Base-by-base conservation (phyloP, 345 rosid genomes). In the Hibiscus tridactylites region DNA sequence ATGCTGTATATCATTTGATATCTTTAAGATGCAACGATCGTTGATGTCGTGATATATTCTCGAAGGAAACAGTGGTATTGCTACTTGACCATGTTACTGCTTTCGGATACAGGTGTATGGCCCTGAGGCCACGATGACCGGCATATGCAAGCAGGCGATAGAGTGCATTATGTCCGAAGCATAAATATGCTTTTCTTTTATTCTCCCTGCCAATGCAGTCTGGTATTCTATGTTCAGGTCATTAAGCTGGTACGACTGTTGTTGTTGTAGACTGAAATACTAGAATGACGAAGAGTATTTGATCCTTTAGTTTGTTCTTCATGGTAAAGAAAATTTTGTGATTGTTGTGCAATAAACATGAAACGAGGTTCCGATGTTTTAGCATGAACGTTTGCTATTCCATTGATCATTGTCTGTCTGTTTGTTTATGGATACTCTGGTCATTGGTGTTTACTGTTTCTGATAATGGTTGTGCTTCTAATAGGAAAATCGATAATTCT, bases 61-160 rank as follows among this genome's bases (percentile, higher is more conserved):
- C 29, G 3, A 56, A 50, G 26, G 2, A 6, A 61, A 49, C 9
- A 9, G 10, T 10, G 1, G 6, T 17, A 13, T 52, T 49, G 16
- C 44, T 9, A 28, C 17, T 13, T 26, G 19, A 46, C 12, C 35
- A 60, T 19, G 47, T 49, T 64, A 3, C 33, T 62, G 31, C n/a
- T 68, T 66, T 42, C 33, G 33, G 31, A 75, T 78, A 50, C 84
- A 94, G 97, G 97, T 94, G 56, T 92, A 88, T 62, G 97, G 98
- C 5, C 97, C 97, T 2, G 97, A 94, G 83, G 92, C 97, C 31
- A 92, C 98, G 0, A 94, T 94, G 98, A 94, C 97, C 0, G 97
- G 97, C 74, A 92, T 94, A 61, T 94, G 98, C 96, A 94, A 94
- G 82, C 77, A 85, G 63, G 97, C 98, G 60, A 94, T 94, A 44